Percentiles rank a stretch among this genome's conserved stretches.
Evolutionary conservation across 2,329 filamentous ascomycete species (phyloP).

Genomic region (Kalaharituber pfeilii): DNA sequence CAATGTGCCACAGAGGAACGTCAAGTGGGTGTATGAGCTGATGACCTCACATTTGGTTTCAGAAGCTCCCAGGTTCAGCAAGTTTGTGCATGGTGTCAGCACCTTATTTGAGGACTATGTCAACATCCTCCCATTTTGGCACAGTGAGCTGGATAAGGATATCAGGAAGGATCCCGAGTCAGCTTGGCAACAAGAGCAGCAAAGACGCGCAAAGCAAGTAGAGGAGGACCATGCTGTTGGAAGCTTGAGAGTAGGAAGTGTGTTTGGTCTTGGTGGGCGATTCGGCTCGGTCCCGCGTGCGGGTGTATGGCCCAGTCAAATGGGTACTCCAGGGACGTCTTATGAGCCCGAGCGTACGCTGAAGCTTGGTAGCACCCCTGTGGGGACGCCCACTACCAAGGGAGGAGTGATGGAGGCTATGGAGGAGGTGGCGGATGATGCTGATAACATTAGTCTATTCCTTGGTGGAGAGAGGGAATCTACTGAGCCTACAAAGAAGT

Average conservation of each 20-base stretch:
- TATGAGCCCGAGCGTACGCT: background rate
- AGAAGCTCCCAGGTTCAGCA: conserved; percentile 77
- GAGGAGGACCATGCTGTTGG: conserved; percentile 83
- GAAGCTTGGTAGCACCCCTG: background rate
- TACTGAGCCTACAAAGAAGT: background rate
- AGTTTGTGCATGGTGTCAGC: conserved; percentile 87
- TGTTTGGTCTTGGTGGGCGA: background rate
- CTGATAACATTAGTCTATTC: conserved; percentile 20
- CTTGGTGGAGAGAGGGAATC: conserved; percentile 2
- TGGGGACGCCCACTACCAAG: background rate
- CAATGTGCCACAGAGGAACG: conserved; percentile 39
- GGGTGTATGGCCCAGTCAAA: background rate
- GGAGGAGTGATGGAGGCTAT: conserved; percentile 13
- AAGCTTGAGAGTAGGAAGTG: conserved; percentile 39
- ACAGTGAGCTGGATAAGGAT: conserved; percentile 76
- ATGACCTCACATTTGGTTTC: conserved; percentile 88
- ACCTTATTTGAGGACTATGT: conserved; percentile 89
- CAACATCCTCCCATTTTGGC: conserved; percentile 92
- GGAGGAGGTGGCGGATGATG: conserved; percentile 24
- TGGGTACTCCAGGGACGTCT: background rate
- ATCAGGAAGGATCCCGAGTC: conserved; percentile 83
- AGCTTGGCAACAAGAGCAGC: conserved; percentile 82
- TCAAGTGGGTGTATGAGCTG: conserved; percentile 76
- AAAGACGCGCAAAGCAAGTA: conserved; percentile 59
- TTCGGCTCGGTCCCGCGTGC: background rate